Conservation (phyloP, 2,329 filamentous ascomycete genomes). For the Ophiostoma sp. region DNA sequence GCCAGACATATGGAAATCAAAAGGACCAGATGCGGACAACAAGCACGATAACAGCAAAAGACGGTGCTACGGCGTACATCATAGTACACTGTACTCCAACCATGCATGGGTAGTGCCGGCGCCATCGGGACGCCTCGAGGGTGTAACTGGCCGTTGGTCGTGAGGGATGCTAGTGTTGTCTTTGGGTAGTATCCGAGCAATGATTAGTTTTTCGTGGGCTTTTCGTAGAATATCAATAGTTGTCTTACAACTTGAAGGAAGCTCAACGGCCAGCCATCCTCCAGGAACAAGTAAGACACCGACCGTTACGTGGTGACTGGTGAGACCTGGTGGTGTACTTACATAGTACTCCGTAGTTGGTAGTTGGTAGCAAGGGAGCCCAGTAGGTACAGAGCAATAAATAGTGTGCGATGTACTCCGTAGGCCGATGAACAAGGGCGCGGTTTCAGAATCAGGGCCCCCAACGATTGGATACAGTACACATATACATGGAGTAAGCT, state of each 20-base stretch:
- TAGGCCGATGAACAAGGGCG: neutral
- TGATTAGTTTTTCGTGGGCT: neutral
- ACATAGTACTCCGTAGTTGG: no score
- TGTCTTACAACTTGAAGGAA: neutral
- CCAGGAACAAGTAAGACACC: conserved; percentile 10
- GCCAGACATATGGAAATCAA: neutral
- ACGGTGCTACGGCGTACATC: neutral
- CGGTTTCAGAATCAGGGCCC: conserved; percentile 1
- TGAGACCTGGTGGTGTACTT: neutral
- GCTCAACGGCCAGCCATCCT: conserved; percentile 7
- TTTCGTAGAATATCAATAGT: neutral
- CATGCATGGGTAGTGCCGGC: conserved; percentile 9
- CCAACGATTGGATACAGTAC: neutral
- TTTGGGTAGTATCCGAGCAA: neutral
- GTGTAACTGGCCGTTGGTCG: neutral
- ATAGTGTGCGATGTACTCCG: neutral
- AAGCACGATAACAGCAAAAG: neutral
- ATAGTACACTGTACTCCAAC: neutral
- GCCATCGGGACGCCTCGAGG: conserved; percentile 1
- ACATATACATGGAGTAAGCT: conserved; percentile 1
- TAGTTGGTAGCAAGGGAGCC: neutral
- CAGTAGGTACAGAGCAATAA: neutral
- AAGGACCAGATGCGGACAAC: neutral
- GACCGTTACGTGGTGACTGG: neutral
- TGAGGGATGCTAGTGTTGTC: conserved; percentile 5